Percentiles rank a stretch among this genome's conserved stretches.
Evolutionary conservation across 768 basidiomycete species (phyloP).

Genomic region (Lanmaoa pseudosensibilis): DNA sequence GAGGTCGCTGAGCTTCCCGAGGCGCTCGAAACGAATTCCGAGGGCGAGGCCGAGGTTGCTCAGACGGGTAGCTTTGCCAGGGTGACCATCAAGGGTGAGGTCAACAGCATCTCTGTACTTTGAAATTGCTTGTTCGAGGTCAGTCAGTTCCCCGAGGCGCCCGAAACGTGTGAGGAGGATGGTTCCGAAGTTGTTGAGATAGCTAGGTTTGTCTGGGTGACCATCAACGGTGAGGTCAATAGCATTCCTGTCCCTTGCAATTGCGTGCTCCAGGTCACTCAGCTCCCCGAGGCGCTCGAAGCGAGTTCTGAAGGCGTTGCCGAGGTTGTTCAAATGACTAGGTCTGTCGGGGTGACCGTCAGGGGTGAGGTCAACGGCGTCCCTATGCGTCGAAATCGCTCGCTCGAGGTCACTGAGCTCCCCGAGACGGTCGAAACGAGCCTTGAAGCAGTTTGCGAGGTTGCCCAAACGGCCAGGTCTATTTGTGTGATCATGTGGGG

Average conservation of each 20-base stretch:
- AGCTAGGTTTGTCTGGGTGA: neutral
- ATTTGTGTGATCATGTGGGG: too few species aligned
- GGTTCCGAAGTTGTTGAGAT: too few species aligned
- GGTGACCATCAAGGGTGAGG: neutral
- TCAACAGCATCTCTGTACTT: neutral
- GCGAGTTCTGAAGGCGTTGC: neutral
- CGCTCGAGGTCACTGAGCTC: too few species aligned
- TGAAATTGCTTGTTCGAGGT: constrained; percentile 6
- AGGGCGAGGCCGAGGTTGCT: too few species aligned
- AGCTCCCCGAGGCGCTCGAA: neutral
- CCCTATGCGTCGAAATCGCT: too few species aligned
- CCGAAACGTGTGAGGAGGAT: neutral
- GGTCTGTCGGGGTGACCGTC: neutral
- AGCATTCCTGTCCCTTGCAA: neutral
- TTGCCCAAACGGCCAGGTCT: too few species aligned
- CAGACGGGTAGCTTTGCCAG: neutral
- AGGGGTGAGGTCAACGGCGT: too few species aligned
- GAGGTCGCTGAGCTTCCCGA: neutral
- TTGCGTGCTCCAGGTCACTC: neutral
- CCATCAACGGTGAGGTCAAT: neutral
- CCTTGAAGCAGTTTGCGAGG: too few species aligned
- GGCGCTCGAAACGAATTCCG: neutral
- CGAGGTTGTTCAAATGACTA: neutral
- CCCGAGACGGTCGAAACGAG: too few species aligned
- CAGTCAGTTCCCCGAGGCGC: neutral